Evolutionary conservation across 1,139 yeast genomes (phyloP).

Genomic region (Sugiyamaella neomexicana): DNA sequence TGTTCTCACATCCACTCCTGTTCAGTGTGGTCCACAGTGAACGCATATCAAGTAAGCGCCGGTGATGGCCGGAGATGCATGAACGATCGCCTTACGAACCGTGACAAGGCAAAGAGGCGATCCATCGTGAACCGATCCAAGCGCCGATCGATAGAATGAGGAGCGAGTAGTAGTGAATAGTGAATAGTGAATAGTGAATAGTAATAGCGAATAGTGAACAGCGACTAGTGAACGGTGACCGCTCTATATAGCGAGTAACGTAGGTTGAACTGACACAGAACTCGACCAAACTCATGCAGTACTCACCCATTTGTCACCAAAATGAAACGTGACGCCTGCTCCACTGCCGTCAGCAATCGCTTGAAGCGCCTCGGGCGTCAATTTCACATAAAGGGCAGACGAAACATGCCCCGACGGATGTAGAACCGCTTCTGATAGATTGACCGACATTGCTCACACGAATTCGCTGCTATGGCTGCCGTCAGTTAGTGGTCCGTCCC

Average conservation of each 20-base stretch:
- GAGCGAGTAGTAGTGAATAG: background rate
- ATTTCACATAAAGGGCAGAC: slow-evolving; percentile 34
- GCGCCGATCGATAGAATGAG: background rate
- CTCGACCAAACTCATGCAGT: no score
- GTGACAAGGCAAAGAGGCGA: no score
- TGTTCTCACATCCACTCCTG: no score
- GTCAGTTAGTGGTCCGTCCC: no score
- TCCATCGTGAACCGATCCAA: background rate
- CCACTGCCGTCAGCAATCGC: slow-evolving; percentile 25
- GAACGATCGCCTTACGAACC: background rate
- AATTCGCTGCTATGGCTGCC: no score
- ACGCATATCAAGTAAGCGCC: no score
- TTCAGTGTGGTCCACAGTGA: no score
- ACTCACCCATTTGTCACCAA: slow-evolving; percentile 17
- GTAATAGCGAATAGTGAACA: no score
- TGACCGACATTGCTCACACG: slow-evolving; percentile 14
- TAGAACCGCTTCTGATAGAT: slow-evolving; percentile 14
- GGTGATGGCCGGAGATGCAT: background rate
- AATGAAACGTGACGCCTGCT: slow-evolving; percentile 21
- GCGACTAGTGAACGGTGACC: no score
- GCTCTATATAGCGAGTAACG: no score
- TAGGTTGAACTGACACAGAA: no score
- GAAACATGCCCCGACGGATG: slow-evolving; percentile 12
- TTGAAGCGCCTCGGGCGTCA: slow-evolving; percentile 34
- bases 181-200: no score